Conservation (phyloP, 1,284 basidiomycete species). For the Rhizopogon parksii region DNA sequence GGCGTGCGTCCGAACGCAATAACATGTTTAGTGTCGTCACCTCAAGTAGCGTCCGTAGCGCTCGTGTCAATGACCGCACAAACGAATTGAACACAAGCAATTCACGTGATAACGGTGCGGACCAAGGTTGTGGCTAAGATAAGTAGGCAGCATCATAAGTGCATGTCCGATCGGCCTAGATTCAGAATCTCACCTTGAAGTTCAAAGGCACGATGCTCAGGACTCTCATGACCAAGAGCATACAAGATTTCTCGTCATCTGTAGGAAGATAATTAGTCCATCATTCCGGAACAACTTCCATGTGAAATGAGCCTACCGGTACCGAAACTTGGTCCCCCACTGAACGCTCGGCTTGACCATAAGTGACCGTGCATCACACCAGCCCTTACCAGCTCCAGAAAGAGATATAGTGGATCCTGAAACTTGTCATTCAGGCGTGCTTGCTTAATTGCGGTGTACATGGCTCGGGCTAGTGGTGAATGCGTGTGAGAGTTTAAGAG, state of each 20-base stretch:
- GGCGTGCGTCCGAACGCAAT: constrained; percentile 79
- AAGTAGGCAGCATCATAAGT: constrained; percentile 11
- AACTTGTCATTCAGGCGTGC: constrained; percentile 94
- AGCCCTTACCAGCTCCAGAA: constrained; percentile 88
- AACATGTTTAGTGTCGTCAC: constrained; percentile 90
- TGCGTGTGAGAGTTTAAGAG: constrained; percentile 84
- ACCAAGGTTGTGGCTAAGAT: constrained; percentile 75
- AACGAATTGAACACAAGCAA: constrained; percentile 98
- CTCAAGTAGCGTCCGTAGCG: constrained; percentile 86
- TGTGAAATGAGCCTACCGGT: constrained; percentile 48
- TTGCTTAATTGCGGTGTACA: constrained; percentile 73
- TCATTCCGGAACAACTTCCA: constrained; percentile 11
- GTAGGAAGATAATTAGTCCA: constrained; percentile 19
- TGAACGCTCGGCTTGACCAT: constrained; percentile 84
- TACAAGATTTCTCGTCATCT: constrained; percentile 88
- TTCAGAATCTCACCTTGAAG: constrained; percentile 66
- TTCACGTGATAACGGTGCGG: constrained; percentile 92
- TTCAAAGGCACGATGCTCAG: constrained; percentile 89
- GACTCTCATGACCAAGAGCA: constrained; percentile 94
- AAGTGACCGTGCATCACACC: constrained; percentile 92
- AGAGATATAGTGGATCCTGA: constrained; percentile 91
- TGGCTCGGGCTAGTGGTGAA: constrained; percentile 84
- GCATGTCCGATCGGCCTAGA: neutral
- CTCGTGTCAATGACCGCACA: constrained; percentile 82
- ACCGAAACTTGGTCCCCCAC: constrained; percentile 93